Conservation (phyloP, 106 monocot species). For the Vanilla planifolia region DNA sequence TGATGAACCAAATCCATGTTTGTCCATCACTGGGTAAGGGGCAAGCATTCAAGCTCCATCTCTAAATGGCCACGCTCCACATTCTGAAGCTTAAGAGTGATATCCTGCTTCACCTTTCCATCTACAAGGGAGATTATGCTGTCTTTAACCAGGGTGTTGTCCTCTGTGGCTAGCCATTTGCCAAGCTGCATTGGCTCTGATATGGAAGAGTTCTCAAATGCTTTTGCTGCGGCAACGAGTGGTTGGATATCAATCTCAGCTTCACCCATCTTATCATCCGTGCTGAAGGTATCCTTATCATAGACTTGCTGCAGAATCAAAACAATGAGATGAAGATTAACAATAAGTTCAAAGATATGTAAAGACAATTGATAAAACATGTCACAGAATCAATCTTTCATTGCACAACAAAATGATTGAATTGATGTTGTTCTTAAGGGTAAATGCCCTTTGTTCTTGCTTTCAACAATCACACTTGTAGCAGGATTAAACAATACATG, state of each 20-base stretch:
- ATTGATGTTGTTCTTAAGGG: too few species aligned
- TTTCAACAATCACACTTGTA: too few species aligned
- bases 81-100: slow-evolving; percentile 67
- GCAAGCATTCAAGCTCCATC: slow-evolving; percentile 88
- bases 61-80: slow-evolving; percentile 82
- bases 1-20: too few species aligned
- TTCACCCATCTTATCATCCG: slow-evolving; percentile 90
- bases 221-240: slow-evolving; percentile 67
- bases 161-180: slow-evolving; percentile 55
- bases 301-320: slow-evolving; percentile 64
- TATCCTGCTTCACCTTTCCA: slow-evolving; percentile 74
- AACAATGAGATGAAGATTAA: not conserved
- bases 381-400: too few species aligned
- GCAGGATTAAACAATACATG: too few species aligned
- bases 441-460: too few species aligned
- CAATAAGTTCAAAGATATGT: not conserved
- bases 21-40: slow-evolving; percentile 59
- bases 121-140: slow-evolving; percentile 64
- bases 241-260: slow-evolving; percentile 90
- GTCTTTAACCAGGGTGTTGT: slow-evolving; percentile 61
- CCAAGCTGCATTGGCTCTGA: slow-evolving; percentile 58
- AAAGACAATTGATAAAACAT: not conserved
- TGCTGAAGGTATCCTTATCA: slow-evolving; percentile 83
- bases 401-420: too few species aligned
- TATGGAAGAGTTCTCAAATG: slow-evolving; percentile 46